Evolutionary conservation across 768 basidiomycete genomes (phyloP).

Genomic region (Tylopilus sp.): DNA sequence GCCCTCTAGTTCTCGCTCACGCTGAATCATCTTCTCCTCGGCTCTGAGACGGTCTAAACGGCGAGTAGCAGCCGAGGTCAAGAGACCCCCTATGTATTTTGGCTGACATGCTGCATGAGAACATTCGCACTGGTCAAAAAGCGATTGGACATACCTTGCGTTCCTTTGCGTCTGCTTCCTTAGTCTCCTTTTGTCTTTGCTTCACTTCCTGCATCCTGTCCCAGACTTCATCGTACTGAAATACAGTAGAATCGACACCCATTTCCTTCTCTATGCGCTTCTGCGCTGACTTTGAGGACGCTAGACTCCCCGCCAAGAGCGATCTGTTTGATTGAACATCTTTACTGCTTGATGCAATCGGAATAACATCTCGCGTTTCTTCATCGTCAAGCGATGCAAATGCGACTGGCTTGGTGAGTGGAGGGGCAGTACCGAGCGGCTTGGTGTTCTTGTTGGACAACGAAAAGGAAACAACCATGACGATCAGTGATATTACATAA

Average conservation of each 20-base stretch:
- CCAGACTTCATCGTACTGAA: constrained; percentile 95
- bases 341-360: constrained; percentile 40
- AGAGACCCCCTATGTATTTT: constrained; percentile 84
- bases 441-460: constrained; percentile 53
- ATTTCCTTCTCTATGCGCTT: constrained; percentile 78
- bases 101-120: constrained; percentile 49
- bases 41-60: constrained; percentile 87
- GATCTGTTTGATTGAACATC: constrained; percentile 49
- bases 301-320: constrained; percentile 54
- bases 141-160: constrained; percentile 58
- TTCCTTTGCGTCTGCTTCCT: constrained; percentile 71
- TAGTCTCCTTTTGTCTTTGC: constrained; percentile 63
- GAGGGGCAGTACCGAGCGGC: constrained; percentile 48
- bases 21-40: constrained; percentile 97
- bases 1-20: constrained; percentile 89
- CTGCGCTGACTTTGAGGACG: constrained; percentile 59
- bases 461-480: constrained; percentile 91
- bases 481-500: constrained; percentile 21
- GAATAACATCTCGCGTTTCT: constrained; percentile 46
- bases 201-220: constrained; percentile 93
- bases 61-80: constrained; percentile 81
- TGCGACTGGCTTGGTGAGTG: constrained; percentile 56
- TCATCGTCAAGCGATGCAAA: constrained; percentile 69
- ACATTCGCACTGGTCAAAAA: background rate
- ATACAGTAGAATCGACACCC: constrained; percentile 77